Percentiles rank a stretch among this genome's conserved stretches.
phyloP scores from a whole-genome alignment of 306 rosid genomes.

The Vigna radiata region DNA sequence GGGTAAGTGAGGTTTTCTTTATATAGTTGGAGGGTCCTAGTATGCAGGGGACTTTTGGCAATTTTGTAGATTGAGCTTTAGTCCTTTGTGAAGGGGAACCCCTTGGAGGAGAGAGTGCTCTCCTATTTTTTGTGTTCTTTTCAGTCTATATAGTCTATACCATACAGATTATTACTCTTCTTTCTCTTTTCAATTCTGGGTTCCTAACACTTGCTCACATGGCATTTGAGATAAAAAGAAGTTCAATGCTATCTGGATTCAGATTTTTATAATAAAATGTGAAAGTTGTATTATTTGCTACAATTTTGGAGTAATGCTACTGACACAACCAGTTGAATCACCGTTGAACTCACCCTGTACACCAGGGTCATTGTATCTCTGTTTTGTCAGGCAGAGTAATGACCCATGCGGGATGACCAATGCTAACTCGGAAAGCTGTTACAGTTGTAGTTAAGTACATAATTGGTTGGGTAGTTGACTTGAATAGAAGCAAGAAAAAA shows the following conservation, averaged over 20 bases:
- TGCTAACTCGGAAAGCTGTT: neutral
- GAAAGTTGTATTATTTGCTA: slow-evolving; percentile 16
- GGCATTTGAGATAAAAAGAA: neutral
- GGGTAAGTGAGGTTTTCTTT: no score
- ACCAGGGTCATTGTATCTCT: slow-evolving; percentile 9
- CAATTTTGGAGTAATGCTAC: slow-evolving; percentile 2
- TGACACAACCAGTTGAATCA: slow-evolving; percentile 12
- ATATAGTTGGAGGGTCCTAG: no score
- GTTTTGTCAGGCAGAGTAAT: slow-evolving; percentile 9
- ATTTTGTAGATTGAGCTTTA: no score
- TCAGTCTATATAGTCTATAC: no score
- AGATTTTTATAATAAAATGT: neutral
- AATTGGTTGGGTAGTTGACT: neutral
- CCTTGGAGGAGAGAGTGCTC: no score
- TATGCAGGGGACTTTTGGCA: no score
- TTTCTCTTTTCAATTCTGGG: no score
- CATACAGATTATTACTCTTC: no score
- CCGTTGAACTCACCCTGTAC: neutral
- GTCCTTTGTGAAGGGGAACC: no score
- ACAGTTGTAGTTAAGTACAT: neutral
- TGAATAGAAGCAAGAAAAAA: neutral
- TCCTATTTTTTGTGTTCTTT: no score
- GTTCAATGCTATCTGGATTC: neutral
- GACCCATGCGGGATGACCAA: slow-evolving; percentile 5
- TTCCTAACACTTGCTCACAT: neutral